phyloP scores from a whole-genome alignment of 2,329 filamentous ascomycete genomes.

The Trichoderma sp. region DNA sequence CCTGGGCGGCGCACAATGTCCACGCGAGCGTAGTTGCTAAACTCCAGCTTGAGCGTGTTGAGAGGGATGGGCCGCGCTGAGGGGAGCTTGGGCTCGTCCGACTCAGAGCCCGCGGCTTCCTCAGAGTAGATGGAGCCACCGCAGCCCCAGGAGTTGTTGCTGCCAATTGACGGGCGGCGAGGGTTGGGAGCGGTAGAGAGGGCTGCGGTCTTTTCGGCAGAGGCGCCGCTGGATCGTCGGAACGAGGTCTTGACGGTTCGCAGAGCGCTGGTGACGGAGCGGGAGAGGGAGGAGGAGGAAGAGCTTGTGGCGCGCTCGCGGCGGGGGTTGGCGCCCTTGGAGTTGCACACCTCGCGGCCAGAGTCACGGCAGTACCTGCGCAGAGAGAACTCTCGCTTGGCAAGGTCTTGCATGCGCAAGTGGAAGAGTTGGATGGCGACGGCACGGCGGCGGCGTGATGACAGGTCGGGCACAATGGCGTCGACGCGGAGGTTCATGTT shows the following conservation, averaged over 20 bases:
- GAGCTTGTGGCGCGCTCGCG: slow-evolving; percentile 26
- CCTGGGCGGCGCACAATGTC: slow-evolving; percentile 71
- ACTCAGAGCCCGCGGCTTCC: slow-evolving; percentile 18
- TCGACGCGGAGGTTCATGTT: slow-evolving; percentile 97
- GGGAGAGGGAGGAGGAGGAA: slow-evolving; percentile 41
- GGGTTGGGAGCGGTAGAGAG: slow-evolving; percentile 10
- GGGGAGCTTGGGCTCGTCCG: slow-evolving; percentile 30
- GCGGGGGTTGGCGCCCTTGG: slow-evolving; percentile 65
- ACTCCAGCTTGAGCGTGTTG: slow-evolving; percentile 86
- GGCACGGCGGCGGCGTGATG: slow-evolving; percentile 48
- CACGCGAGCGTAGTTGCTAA: slow-evolving; percentile 94
- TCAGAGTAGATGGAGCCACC: slow-evolving; percentile 21
- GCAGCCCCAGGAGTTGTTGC: slow-evolving; percentile 28
- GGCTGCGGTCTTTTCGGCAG: slow-evolving; percentile 22
- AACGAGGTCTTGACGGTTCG: slow-evolving; percentile 48
- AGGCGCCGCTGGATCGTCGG: slow-evolving; percentile 35
- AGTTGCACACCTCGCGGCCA: slow-evolving; percentile 88
- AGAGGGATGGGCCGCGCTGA: slow-evolving; percentile 49
- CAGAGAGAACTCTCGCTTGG: slow-evolving; percentile 83
- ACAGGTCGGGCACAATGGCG: slow-evolving; percentile 65
- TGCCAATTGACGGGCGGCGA: slow-evolving; percentile 26
- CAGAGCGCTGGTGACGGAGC: slow-evolving; percentile 54
- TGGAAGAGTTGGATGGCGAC: slow-evolving; percentile 78
- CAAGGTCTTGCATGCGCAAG: slow-evolving; percentile 89
- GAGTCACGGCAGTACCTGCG: slow-evolving; percentile 91